Evolutionary conservation across 306 rosid species (phyloP).

Genomic region (Trifolium subterraneum): DNA sequence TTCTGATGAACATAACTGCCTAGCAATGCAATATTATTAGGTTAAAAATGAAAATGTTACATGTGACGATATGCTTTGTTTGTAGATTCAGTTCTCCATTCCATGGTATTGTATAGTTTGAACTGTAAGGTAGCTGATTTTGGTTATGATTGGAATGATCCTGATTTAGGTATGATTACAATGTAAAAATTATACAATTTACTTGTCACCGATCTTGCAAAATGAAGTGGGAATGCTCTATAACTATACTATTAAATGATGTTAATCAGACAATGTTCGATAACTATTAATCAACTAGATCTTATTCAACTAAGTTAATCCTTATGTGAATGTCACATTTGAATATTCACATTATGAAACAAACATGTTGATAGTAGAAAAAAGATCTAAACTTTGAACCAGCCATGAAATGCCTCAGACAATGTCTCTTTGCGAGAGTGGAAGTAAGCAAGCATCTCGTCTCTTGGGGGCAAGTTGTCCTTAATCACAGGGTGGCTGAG

Average conservation of each 20-base stretch:
- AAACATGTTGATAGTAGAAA: too few species aligned
- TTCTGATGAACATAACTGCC: slow-evolving; percentile 35
- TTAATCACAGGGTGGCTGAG: slow-evolving; percentile 49
- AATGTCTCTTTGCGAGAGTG: slow-evolving; percentile 23
- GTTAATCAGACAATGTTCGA: neutral
- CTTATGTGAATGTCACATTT: too few species aligned
- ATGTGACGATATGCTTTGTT: slow-evolving; percentile 31
- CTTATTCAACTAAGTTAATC: too few species aligned
- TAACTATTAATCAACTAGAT: too few species aligned
- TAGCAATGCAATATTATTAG: slow-evolving; percentile 41
- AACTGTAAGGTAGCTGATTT: slow-evolving; percentile 33
- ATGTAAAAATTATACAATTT: slow-evolving; percentile 29
- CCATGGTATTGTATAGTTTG: slow-evolving; percentile 39
- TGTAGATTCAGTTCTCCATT: slow-evolving; percentile 40
- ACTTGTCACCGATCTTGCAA: neutral
- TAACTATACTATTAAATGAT: neutral
- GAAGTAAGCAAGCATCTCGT: slow-evolving; percentile 49
- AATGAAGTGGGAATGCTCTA: slow-evolving; percentile 9
- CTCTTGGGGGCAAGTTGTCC: slow-evolving; percentile 52
- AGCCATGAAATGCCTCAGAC: slow-evolving; percentile 9
- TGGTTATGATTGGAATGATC: slow-evolving; percentile 26
- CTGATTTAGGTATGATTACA: slow-evolving; percentile 28
- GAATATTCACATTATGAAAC: too few species aligned
- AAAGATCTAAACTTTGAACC: neutral
- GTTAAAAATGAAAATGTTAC: slow-evolving; percentile 36